A percentile compares a stretch with the other conserved stretches of the same genome.
Conservation (phyloP, 2,329 filamentous ascomycete genomes). For the Claviceps cyperi region DNA sequence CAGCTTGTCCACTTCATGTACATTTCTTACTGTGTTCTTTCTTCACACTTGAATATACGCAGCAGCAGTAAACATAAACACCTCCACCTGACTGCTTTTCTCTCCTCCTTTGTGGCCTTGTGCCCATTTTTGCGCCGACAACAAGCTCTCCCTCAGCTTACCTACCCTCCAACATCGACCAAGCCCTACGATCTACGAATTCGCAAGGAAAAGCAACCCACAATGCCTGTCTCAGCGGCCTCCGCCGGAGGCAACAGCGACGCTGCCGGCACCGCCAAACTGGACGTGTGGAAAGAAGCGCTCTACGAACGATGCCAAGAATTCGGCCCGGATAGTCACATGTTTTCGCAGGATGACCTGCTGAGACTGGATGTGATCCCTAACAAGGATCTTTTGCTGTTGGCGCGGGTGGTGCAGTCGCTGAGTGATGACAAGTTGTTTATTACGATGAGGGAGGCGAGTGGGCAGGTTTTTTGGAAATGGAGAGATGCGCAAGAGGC, state of each 20-base stretch:
- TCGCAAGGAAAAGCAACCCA: neutral
- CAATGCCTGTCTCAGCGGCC: conserved; percentile 16
- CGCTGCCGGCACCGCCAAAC: conserved; percentile 25
- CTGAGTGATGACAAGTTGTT: conserved; percentile 48
- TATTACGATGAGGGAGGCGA: conserved; percentile 27
- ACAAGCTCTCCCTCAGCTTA: too few species aligned
- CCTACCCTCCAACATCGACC: neutral
- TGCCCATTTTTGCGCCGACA: neutral
- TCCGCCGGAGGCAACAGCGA: conserved; percentile 16
- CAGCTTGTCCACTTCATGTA: neutral
- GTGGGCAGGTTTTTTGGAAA: conserved; percentile 35
- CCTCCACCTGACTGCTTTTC: neutral
- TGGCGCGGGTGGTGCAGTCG: conserved; percentile 40
- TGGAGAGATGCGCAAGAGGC: conserved; percentile 46
- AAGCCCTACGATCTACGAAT: neutral
- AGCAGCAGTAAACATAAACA: too few species aligned
- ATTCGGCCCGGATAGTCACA: conserved; percentile 29
- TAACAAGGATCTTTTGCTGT: conserved; percentile 37
- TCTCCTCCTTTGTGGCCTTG: neutral
- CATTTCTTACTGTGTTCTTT: neutral
- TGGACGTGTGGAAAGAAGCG: conserved; percentile 37
- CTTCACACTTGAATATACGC: neutral
- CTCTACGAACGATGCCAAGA: conserved; percentile 42
- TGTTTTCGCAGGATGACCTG: conserved; percentile 46
- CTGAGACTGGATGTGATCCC: conserved; percentile 42